Evolutionary conservation across 2,329 filamentous ascomycete species (phyloP).

Genomic region (Neonectria hederae): DNA sequence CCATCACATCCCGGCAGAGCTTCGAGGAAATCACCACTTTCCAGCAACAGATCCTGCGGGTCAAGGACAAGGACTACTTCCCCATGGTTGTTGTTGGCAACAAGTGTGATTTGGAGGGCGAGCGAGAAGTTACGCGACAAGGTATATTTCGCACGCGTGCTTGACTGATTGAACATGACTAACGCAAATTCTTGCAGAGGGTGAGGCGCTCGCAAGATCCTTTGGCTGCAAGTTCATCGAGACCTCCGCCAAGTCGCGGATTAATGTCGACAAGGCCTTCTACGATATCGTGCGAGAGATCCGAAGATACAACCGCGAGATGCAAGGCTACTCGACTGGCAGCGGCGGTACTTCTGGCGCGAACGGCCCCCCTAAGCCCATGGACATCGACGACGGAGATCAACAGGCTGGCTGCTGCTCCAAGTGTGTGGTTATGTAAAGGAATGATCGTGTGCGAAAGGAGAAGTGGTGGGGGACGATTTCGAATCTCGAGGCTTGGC

Average conservation of each 20-base stretch:
- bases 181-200: constrained; percentile 69
- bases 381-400: constrained; percentile 79
- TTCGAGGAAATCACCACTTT: constrained; percentile 99
- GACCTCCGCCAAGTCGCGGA: constrained; percentile 96
- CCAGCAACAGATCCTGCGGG: constrained; percentile 96
- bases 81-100: constrained; percentile 99
- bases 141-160: constrained; percentile 65
- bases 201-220: constrained; percentile 82
- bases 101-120: constrained; percentile 97
- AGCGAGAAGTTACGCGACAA: constrained; percentile 91
- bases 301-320: constrained; percentile 97
- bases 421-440: constrained; percentile 89
- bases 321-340: constrained; percentile 84
- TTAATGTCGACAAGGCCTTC: constrained; percentile 98
- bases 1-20: constrained; percentile 95
- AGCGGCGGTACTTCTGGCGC: constrained; percentile 71
- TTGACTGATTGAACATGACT: constrained; percentile 15
- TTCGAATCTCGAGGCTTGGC: constrained; percentile 22
- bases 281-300: constrained; percentile 99
- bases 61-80: constrained; percentile 99
- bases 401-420: constrained; percentile 81
- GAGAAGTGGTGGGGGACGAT: constrained; percentile 25
- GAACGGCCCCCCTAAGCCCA: constrained; percentile 73
- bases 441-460: constrained; percentile 20
- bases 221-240: constrained; percentile 99